Evolutionary conservation across 352 stramenopile species (phyloP).

Genomic region (Phytophthora tentaculata): DNA sequence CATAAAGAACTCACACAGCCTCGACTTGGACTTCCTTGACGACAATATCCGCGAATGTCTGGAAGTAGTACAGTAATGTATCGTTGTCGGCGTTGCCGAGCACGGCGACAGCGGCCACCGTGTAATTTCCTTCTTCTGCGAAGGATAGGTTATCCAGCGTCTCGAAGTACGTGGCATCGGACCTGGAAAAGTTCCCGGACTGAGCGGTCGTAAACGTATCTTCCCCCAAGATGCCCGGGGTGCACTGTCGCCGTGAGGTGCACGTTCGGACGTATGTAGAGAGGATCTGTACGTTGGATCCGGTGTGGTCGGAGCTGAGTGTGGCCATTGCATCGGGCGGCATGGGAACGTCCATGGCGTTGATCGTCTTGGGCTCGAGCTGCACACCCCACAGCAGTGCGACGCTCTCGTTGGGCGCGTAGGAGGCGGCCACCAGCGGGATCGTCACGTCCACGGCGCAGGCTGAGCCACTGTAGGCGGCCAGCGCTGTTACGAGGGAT

Average conservation of each 20-base stretch:
- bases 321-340: constrained; percentile 42
- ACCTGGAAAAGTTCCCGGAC: constrained; percentile 53
- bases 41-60: constrained; percentile 50
- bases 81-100: constrained; percentile 46
- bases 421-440: constrained; percentile 38
- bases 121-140: constrained; percentile 41
- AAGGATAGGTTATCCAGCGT: constrained; percentile 46
- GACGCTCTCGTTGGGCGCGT: constrained; percentile 48
- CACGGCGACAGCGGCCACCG: constrained; percentile 52
- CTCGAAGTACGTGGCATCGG: constrained; percentile 46
- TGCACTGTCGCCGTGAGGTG: constrained; percentile 36
- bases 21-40: constrained; percentile 33
- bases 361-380: constrained; percentile 37
- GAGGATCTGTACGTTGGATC: constrained; percentile 48
- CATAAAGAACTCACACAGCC: constrained; percentile 24
- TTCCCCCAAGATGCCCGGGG: constrained; percentile 30
- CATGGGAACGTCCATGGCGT: constrained; percentile 53
- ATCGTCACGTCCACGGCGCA: constrained; percentile 48
- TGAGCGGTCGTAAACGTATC: constrained; percentile 33
- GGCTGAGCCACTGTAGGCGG: constrained; percentile 24
- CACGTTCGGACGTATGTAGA: constrained; percentile 57
- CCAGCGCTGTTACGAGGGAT: constrained; percentile 24
- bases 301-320: constrained; percentile 36
- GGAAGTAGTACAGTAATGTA: constrained; percentile 56
- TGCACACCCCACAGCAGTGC: constrained; percentile 52